A percentile compares a stretch with the other conserved stretches of the same genome.
These are phyloP conservation scores for Diatrype stigma DNA, from an alignment of 2,329 filamentous ascomycete genomes.

Conservation along the genomic window DNA sequence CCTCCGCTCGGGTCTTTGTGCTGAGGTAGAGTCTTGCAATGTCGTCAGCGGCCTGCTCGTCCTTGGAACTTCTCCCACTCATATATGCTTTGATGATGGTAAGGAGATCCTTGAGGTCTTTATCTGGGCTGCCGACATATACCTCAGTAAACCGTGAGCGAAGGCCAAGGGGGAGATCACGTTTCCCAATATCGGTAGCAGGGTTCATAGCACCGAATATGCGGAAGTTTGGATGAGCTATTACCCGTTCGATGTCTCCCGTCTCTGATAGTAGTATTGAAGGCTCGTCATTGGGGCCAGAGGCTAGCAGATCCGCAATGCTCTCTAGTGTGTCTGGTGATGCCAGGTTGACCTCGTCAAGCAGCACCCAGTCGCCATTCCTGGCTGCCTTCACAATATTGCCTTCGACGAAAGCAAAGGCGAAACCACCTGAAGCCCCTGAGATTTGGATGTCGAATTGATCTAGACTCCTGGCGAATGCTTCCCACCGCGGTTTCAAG, in stretches of 20 bases:
- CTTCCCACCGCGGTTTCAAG: conserved; percentile 68
- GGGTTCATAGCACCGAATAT: conserved; percentile 99
- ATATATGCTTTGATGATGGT: conserved; percentile 88
- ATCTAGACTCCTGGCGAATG: conserved; percentile 68
- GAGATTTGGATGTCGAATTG: conserved; percentile 78
- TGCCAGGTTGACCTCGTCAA: conserved; percentile 96
- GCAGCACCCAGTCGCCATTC: conserved; percentile 93
- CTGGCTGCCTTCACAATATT: conserved; percentile 94
- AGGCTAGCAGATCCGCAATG: conserved; percentile 79
- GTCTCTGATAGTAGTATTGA: conserved; percentile 90
- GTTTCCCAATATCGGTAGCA: conserved; percentile 93
- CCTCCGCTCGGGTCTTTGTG: conserved; percentile 74
- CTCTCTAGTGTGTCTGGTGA: conserved; percentile 93
- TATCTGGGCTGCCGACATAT: conserved; percentile 88
- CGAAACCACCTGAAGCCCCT: conserved; percentile 70
- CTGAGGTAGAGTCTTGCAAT: conserved; percentile 85
- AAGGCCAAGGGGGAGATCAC: conserved; percentile 83
- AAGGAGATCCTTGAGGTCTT: conserved; percentile 78
- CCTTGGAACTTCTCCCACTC: conserved; percentile 63
- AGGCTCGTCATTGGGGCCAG: conserved; percentile 65
- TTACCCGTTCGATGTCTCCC: conserved; percentile 84
- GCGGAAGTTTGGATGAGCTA: conserved; percentile 87
- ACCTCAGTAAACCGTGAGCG: conserved; percentile 93
- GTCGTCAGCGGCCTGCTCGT: conserved; percentile 71
- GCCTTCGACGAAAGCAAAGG: conserved; percentile 93